Percentiles rank a stretch among this genome's conserved stretches.
phyloP scores from a whole-genome alignment of 768 basidiomycete species.

The Obba rivulosa region DNA sequence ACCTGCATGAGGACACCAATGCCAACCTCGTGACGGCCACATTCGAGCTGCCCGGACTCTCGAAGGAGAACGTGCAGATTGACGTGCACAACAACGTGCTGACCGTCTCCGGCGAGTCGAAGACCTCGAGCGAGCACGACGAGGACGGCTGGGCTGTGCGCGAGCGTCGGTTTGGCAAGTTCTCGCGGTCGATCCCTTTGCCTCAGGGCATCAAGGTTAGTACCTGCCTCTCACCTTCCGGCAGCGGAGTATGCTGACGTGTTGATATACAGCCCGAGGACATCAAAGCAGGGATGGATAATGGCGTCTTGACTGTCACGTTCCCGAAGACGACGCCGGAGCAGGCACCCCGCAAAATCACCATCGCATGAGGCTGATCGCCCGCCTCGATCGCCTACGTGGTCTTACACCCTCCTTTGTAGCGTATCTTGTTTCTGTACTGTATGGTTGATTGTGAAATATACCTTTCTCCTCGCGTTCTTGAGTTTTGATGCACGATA shows the following conservation, averaged over 20 bases:
- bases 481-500: no score
- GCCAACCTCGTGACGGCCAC: constrained; percentile 44
- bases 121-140: constrained; percentile 27
- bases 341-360: constrained; percentile 16
- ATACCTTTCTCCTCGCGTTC: no score
- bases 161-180: constrained; percentile 23
- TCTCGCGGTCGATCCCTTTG: constrained; percentile 19
- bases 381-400: no score
- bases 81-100: constrained; percentile 46
- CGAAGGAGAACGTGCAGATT: constrained; percentile 44
- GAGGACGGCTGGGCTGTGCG: constrained; percentile 30
- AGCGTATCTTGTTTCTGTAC: no score
- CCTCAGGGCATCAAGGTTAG: constrained; percentile 24
- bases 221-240: neutral
- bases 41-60: constrained; percentile 53
- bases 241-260: neutral
- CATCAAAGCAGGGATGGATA: constrained; percentile 21
- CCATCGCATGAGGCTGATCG: constrained; percentile 26
- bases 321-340: constrained; percentile 25
- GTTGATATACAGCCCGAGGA: constrained; percentile 15
- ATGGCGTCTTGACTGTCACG: constrained; percentile 23
- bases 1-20: constrained; percentile 43
- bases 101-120: constrained; percentile 44
- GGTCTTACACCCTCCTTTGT: no score
- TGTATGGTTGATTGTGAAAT: no score